Conservation (phyloP, 441 rosid genomes). For the Pelargonium hybrid region DNA sequence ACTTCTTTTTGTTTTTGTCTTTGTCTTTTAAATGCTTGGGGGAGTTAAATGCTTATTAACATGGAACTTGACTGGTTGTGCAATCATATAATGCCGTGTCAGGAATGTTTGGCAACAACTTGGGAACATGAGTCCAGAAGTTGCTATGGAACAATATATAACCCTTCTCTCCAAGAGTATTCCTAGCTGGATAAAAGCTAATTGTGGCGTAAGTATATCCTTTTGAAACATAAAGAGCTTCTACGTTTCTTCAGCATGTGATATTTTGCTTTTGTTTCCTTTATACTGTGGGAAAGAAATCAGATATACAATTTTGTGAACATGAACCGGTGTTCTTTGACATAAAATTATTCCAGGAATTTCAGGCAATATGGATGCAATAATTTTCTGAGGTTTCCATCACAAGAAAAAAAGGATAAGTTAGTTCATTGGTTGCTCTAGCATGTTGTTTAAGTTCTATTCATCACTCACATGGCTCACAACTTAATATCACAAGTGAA, state of each 20-base stretch:
- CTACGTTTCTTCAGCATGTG: background rate
- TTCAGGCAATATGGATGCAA: background rate
- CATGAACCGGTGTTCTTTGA: background rate
- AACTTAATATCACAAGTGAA: background rate
- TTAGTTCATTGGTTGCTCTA: background rate
- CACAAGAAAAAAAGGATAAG: background rate
- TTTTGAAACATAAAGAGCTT: background rate
- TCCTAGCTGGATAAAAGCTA: conserved; percentile 26
- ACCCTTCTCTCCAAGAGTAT: conserved; percentile 26
- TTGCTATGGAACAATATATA: conserved; percentile 48
- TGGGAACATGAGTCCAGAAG: conserved; percentile 39
- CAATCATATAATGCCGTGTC: background rate
- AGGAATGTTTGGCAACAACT: conserved; percentile 46
- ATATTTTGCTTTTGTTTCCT: background rate
- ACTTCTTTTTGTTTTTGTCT: too few species aligned
- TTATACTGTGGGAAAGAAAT: background rate
- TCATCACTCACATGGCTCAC: background rate
- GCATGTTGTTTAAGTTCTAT: background rate
- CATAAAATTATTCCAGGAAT: background rate
- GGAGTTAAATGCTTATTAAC: background rate
- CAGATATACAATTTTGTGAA: background rate
- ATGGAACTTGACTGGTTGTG: background rate
- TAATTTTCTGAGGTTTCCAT: background rate
- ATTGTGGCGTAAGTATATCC: conserved; percentile 20
- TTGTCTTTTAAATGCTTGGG: background rate